Conservation (phyloP, 2,329 filamentous ascomycete species). For the Pestalotiopsis fici region DNA sequence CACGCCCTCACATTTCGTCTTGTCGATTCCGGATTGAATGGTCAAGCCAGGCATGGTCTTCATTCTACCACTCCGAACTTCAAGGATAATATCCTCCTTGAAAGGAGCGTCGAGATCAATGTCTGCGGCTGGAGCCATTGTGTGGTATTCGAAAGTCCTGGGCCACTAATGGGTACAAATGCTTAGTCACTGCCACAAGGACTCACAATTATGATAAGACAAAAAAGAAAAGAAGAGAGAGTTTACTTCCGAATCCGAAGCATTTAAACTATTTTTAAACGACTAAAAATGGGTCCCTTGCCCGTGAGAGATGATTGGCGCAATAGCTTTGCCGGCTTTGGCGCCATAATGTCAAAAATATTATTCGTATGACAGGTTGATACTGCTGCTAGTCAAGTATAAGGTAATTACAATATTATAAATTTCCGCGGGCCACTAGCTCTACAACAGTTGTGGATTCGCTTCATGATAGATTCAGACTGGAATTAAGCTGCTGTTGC, state of each 20-base stretch:
- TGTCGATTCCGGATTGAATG: conserved; percentile 59
- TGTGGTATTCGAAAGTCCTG: neutral
- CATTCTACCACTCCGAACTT: conserved; percentile 59
- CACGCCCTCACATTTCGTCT: conserved; percentile 41
- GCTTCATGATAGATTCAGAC: no score
- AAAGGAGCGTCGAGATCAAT: conserved; percentile 44
- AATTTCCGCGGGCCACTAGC: no score
- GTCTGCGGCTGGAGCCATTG: conserved; percentile 23
- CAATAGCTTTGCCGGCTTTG: neutral
- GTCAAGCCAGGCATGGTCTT: conserved; percentile 53
- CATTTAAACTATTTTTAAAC: neutral
- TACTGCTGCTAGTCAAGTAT: no score
- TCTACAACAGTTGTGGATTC: no score
- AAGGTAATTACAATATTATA: no score
- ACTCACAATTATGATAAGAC: neutral
- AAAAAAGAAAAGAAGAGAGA: neutral
- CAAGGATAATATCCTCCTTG: conserved; percentile 50
- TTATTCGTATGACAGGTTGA: neutral
- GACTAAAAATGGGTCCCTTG: neutral
- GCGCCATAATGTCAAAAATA: neutral
- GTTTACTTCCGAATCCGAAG: neutral
- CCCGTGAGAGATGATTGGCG: conserved; percentile 4
- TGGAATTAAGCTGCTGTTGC: no score
- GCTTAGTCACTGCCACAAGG: neutral
- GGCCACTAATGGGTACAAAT: neutral